Percentiles rank a stretch among this genome's conserved stretches.
Evolutionary conservation across 2,329 filamentous ascomycete genomes (phyloP).

Genomic region (Aureobasidium lini): DNA sequence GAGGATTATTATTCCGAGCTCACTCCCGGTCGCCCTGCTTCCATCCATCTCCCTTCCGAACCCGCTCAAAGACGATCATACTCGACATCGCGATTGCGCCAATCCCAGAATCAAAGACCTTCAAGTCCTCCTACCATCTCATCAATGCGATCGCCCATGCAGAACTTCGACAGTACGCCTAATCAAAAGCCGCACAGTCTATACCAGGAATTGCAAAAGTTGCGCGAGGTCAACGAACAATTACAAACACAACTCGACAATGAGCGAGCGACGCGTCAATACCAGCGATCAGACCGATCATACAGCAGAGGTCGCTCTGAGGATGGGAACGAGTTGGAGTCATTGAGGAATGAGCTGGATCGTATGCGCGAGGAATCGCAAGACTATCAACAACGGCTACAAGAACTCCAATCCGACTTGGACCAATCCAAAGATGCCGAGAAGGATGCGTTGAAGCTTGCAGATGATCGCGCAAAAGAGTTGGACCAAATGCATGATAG

Average conservation of each 20-base stretch:
- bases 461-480: slow-evolving; percentile 11
- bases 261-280: neutral
- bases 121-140: slow-evolving; percentile 25
- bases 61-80: slow-evolving; percentile 13
- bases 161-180: neutral
- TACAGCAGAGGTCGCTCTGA: slow-evolving; percentile 11
- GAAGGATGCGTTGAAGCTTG: neutral
- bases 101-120: slow-evolving; percentile 16
- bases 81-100: slow-evolving; percentile 1
- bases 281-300: slow-evolving; percentile 2
- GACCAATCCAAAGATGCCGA: neutral
- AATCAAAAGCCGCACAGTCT: slow-evolving; percentile 11
- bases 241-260: slow-evolving; percentile 16
- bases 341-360: slow-evolving; percentile 19
- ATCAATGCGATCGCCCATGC: slow-evolving; percentile 20
- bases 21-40: slow-evolving; percentile 21
- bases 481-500: slow-evolving; percentile 16
- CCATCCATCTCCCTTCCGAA: slow-evolving; percentile 3
- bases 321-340: slow-evolving; percentile 20
- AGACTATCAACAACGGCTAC: slow-evolving; percentile 6
- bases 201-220: slow-evolving; percentile 17
- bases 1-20: slow-evolving; percentile 30
- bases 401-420: slow-evolving; percentile 12
- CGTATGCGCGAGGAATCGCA: neutral
- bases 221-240: slow-evolving; percentile 17